Percentiles rank a stretch among this genome's conserved stretches.
Conservation (phyloP, 768 basidiomycete genomes). For the Panus rudis region DNA sequence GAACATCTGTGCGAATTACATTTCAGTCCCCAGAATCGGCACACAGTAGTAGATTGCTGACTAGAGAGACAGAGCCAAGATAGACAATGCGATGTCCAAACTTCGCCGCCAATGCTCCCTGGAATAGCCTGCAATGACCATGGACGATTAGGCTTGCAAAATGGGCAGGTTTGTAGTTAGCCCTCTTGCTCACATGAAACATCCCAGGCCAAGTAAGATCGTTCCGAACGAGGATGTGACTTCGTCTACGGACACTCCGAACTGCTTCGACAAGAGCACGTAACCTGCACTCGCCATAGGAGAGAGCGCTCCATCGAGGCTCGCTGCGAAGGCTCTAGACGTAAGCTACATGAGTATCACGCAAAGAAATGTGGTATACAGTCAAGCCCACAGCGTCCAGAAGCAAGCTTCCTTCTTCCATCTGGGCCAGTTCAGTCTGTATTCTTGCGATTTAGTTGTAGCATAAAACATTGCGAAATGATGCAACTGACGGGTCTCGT, state of each 20-base stretch:
- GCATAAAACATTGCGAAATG: background rate
- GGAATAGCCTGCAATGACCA: constrained; percentile 24
- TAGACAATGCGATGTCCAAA: constrained; percentile 41
- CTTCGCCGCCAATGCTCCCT: constrained; percentile 35
- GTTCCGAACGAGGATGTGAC: constrained; percentile 36
- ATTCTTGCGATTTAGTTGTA: too few relatives aligned
- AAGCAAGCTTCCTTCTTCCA: constrained; percentile 42
- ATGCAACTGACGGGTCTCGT: constrained; percentile 30
- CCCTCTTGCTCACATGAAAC: constrained; percentile 29
- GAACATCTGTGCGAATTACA: constrained; percentile 29
- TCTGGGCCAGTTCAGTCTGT: constrained; percentile 33
- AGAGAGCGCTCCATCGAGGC: constrained; percentile 35
- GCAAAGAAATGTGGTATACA: background rate
- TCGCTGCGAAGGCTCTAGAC: constrained; percentile 34
- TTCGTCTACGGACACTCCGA: constrained; percentile 34
- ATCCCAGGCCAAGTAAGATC: constrained; percentile 34
- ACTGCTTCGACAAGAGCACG: constrained; percentile 33
- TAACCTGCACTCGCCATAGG: constrained; percentile 39
- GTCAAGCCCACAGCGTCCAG: constrained; percentile 31
- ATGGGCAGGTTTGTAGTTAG: background rate
- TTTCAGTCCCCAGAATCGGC: background rate
- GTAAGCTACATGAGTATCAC: background rate
- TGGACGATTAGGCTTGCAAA: background rate
- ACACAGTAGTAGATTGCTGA: constrained; percentile 10
- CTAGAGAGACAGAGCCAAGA: constrained; percentile 32